A percentile compares a stretch with the other conserved stretches of the same genome.
Evolutionary conservation across 2,329 filamentous ascomycete genomes (phyloP).

Genomic region (Zymoseptoria passerinii): DNA sequence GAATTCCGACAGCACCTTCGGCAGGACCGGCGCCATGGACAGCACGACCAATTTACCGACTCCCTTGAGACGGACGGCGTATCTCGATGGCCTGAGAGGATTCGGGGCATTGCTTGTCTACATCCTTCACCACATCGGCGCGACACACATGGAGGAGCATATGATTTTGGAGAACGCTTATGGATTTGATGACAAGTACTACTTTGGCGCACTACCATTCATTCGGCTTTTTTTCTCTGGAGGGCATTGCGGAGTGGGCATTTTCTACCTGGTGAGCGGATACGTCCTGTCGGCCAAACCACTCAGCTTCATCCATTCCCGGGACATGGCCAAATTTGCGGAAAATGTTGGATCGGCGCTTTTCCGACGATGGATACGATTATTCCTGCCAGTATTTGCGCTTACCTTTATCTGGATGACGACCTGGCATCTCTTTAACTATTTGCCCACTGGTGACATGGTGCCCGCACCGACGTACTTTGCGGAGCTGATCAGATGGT

Average conservation of each 20-base stretch:
- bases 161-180: conserved; percentile 48
- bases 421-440: conserved; percentile 45
- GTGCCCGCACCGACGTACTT: conserved; percentile 6
- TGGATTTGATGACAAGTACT: conserved; percentile 41
- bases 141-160: neutral
- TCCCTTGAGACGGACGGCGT: conserved; percentile 41
- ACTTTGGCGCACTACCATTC: conserved; percentile 47
- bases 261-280: conserved; percentile 45
- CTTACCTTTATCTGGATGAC: conserved; percentile 49
- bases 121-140: conserved; percentile 46
- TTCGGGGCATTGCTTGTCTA: conserved; percentile 62
- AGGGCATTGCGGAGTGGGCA: conserved; percentile 49
- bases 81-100: conserved; percentile 56
- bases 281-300: conserved; percentile 44
- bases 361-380: conserved; percentile 43
- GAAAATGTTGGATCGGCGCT: conserved; percentile 41
- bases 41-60: neutral
- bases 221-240: conserved; percentile 53
- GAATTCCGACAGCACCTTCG: neutral
- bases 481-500: conserved; percentile 36
- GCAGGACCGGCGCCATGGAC: neutral
- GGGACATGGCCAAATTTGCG: conserved; percentile 19
- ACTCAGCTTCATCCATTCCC: conserved; percentile 29
- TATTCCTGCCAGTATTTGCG: conserved; percentile 45
- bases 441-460: conserved; percentile 36